Evolutionary conservation across 768 basidiomycete species (phyloP).

Genomic region (Trametes meyenii): DNA sequence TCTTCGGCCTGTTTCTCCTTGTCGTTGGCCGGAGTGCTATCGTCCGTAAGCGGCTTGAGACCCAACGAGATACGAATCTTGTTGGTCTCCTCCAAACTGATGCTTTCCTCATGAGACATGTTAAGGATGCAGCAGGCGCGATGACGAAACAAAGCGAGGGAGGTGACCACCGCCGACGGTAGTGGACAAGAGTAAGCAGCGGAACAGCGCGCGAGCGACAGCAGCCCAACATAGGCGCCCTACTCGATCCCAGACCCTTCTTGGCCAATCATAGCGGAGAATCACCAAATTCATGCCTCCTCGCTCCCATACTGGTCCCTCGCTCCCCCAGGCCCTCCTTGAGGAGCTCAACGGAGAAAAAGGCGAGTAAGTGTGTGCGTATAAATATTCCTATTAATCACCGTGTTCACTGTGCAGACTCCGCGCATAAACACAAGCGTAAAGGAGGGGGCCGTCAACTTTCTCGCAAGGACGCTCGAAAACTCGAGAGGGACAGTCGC

Average conservation of each 20-base stretch:
- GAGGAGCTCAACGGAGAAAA: slow-evolving; percentile 29
- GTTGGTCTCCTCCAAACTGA: slow-evolving; percentile 94
- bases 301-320: slow-evolving; percentile 26
- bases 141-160: background rate
- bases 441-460: slow-evolving; percentile 26
- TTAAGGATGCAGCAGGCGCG: background rate
- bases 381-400: background rate
- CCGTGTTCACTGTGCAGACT: background rate
- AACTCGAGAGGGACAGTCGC: slow-evolving; percentile 56
- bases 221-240: slow-evolving; percentile 14
- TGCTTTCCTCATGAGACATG: slow-evolving; percentile 77
- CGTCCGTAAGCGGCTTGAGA: slow-evolving; percentile 90
- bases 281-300: slow-evolving; percentile 28
- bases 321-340: slow-evolving; percentile 32
- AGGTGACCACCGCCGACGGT: background rate
- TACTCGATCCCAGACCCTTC: background rate
- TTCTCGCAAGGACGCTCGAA: slow-evolving; percentile 66
- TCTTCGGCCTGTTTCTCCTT: slow-evolving; percentile 86
- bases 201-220: background rate
- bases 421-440: slow-evolving; percentile 18
- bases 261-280: slow-evolving; percentile 7
- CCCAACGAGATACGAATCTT: slow-evolving; percentile 94
- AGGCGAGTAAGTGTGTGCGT: slow-evolving; percentile 5
- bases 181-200: slow-evolving; percentile 10
- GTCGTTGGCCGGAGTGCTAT: slow-evolving; percentile 66